Base-by-base conservation (phyloP, 345 rosid genomes). In the Populus euphratica region DNA sequence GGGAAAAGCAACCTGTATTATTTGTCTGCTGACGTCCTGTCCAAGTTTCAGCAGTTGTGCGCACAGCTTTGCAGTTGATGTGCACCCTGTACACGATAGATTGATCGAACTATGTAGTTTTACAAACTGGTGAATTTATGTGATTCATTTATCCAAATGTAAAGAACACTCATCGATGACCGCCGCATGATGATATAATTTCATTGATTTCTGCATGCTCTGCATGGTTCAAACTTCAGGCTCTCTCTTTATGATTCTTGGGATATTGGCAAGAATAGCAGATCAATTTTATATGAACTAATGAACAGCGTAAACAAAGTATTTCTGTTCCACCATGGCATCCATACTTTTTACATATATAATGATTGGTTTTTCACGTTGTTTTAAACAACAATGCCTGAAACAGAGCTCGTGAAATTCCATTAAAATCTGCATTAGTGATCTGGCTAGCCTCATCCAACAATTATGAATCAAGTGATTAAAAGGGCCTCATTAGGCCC, bases 31-130 rank as follows among this genome's bases (percentile, higher is more conserved):
- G 78, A 81, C 38, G 74, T 39, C 50, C 23, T 70, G 33, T 77
- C 82, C 5, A 73, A 77, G 73, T 44, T 90, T 72, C 83, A 86
- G 76, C 81, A 80, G 73, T 75, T 95, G 69, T 93, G 97, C 81
- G 72, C 86, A 25, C 73, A 85, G 66, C 84, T 95, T 8, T 95
- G 98, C 86, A 76, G 87, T 72, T 94, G 82, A 90, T 39, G 62
- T 1, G 14, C 10, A 20, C 33, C 31, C 67, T 43, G 49, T 43
- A n/a, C n/a, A 72, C 14, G 75, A 2, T 33, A 33, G 36, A 33
- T 72, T 36, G 61, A n/a, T 21, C 25, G 68, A 27, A 41, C 68
- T 54, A 7, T 63, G 23, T 23, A 50, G 70, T 62, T 14, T 5
- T 68, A 72, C 77, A 68, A 62, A 38, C 38, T 54, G 64, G 16